A percentile compares a stretch with the other conserved stretches of the same genome.
Evolutionary conservation across 768 basidiomycete genomes (phyloP).

Genomic region (Gyrodon lividus): DNA sequence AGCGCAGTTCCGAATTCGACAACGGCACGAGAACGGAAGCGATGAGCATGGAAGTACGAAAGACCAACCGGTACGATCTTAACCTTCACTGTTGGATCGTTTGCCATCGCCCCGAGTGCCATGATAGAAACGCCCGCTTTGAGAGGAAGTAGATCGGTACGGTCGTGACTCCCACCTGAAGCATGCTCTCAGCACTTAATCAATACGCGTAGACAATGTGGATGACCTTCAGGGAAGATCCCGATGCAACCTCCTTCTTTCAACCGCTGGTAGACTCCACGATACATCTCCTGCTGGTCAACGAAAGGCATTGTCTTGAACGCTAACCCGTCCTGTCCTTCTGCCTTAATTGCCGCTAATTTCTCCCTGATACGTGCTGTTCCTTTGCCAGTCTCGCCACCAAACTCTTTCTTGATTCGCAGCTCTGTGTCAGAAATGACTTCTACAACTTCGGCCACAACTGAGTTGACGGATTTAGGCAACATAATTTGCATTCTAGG

Average conservation of each 20-base stretch:
- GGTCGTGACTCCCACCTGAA: constrained; percentile 95
- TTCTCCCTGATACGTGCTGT: constrained; percentile 68
- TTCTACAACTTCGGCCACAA: constrained; percentile 80
- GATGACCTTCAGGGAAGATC: constrained; percentile 94
- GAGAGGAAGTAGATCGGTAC: constrained; percentile 91
- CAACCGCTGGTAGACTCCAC: constrained; percentile 83
- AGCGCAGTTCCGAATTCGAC: constrained; percentile 93
- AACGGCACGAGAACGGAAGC: constrained; percentile 94
- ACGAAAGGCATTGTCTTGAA: constrained; percentile 87
- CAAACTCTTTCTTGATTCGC: constrained; percentile 83
- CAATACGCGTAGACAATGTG: not conserved
- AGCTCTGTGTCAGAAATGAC: constrained; percentile 87
- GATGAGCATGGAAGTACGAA: constrained; percentile 74
- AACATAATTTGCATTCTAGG: constrained; percentile 87
- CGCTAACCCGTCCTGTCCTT: constrained; percentile 61
- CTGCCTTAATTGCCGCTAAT: constrained; percentile 53
- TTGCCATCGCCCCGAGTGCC: constrained; percentile 97
- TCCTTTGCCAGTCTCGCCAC: constrained; percentile 74
- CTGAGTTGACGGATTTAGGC: constrained; percentile 74
- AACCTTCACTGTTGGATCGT: constrained; percentile 80
- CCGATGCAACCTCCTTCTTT: constrained; percentile 89
- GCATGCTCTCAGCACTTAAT: not conserved
- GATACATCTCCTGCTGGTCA: constrained; percentile 94
- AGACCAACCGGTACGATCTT: constrained; percentile 88
- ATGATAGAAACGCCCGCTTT: constrained; percentile 98